phyloP scores from a whole-genome alignment of 1,139 yeast species.

The Suhomyces ambrosiae region DNA sequence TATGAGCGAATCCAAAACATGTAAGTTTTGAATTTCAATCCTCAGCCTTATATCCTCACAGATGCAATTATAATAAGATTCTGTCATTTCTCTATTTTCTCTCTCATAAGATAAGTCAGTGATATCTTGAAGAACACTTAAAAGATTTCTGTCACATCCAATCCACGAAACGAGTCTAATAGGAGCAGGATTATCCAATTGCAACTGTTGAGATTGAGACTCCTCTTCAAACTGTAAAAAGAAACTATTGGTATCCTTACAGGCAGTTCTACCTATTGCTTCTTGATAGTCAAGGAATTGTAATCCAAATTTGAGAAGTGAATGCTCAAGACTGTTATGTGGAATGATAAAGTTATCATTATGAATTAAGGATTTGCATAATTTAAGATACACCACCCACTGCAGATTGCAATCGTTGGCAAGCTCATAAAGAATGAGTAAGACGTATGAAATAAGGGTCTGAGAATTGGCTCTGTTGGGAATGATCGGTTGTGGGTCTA shows the following conservation, averaged over 20 bases:
- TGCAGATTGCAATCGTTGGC: slow-evolving; percentile 31
- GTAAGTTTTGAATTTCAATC: slow-evolving; percentile 15
- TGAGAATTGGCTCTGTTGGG: slow-evolving; percentile 17
- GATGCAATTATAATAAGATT: slow-evolving; percentile 18
- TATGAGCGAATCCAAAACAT: slow-evolving; percentile 17
- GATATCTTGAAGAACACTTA: slow-evolving; percentile 34
- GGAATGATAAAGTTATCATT: slow-evolving; percentile 19
- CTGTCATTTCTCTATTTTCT: slow-evolving; percentile 18
- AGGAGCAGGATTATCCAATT: slow-evolving; percentile 4
- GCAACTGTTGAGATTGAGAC: neutral
- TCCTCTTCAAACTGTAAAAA: slow-evolving; percentile 23
- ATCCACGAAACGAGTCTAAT: slow-evolving; percentile 22
- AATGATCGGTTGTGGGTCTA: neutral
- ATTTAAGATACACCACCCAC: slow-evolving; percentile 28
- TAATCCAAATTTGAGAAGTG: slow-evolving; percentile 28
- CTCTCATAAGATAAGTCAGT: slow-evolving; percentile 38
- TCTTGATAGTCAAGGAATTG: slow-evolving; percentile 36
- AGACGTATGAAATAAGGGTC: slow-evolving; percentile 25
- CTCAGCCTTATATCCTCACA: slow-evolving; percentile 10
- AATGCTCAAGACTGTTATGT: slow-evolving; percentile 22
- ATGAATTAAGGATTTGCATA: slow-evolving; percentile 25
- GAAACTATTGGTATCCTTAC: slow-evolving; percentile 31
- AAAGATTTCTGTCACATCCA: slow-evolving; percentile 34
- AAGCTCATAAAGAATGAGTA: slow-evolving; percentile 30
- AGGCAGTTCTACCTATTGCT: slow-evolving; percentile 37